Percentiles rank a stretch among this genome's conserved stretches.
Evolutionary conservation across 2,329 filamentous ascomycete species (phyloP).

Genomic region (Geoglossum cookeanum): DNA sequence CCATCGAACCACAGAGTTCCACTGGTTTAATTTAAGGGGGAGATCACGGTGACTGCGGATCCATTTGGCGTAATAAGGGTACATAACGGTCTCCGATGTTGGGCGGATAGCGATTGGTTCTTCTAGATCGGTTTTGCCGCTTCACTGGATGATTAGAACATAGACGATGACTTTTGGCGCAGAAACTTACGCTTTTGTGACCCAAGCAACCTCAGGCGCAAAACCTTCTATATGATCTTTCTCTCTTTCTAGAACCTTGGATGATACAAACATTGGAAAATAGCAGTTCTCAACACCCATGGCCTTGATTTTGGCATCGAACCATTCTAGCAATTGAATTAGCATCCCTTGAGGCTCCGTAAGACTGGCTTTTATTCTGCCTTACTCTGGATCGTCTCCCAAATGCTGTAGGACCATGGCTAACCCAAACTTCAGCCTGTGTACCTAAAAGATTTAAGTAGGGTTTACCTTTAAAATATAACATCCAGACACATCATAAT

Average conservation of each 20-base stretch:
- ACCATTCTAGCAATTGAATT: constrained; percentile 27
- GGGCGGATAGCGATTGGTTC: constrained; percentile 52
- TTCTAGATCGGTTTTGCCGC: constrained; percentile 83
- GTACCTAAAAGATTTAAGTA: constrained; percentile 1
- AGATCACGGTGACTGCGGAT: constrained; percentile 92
- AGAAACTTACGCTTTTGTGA: constrained; percentile 54
- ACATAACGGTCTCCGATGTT: constrained; percentile 68
- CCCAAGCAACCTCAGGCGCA: constrained; percentile 79
- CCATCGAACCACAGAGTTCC: constrained; percentile 92
- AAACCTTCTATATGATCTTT: constrained; percentile 99
- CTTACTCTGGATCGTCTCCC: constrained; percentile 41
- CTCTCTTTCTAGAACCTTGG: constrained; percentile 69
- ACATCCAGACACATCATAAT: constrained; percentile 95
- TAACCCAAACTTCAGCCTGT: constrained; percentile 13
- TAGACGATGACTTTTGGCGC: constrained; percentile 12
- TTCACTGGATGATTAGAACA: constrained; percentile 17
- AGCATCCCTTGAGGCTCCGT: constrained; percentile 9
- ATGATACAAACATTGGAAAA: constrained; percentile 88
- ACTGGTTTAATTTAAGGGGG: constrained; percentile 87
- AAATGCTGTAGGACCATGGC: constrained; percentile 46
- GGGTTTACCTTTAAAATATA: constrained; percentile 64
- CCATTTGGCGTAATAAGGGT: constrained; percentile 91
- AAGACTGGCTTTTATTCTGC: constrained; percentile 2
- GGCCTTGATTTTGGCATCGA: constrained; percentile 49
- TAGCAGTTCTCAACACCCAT: constrained; percentile 90